Evolutionary conservation across 2,329 filamentous ascomycete species (phyloP).

Genomic region (Colletotrichum sojae): DNA sequence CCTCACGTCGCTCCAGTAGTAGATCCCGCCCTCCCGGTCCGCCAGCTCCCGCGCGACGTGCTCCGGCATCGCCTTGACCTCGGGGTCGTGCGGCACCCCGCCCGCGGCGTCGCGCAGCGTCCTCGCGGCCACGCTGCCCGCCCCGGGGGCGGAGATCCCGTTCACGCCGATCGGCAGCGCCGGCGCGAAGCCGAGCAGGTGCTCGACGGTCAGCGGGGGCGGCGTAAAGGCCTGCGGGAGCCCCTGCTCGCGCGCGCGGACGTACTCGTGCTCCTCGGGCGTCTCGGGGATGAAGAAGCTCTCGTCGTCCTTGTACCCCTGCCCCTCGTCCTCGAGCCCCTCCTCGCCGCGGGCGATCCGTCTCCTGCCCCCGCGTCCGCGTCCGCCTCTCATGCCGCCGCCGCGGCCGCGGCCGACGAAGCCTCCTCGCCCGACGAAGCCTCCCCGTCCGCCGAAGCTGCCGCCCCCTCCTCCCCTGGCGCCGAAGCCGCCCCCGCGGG

Average conservation of each 20-base stretch:
- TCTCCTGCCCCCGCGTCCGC: slow-evolving; percentile 43
- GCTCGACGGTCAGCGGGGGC: background rate
- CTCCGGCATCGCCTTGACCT: slow-evolving; percentile 39
- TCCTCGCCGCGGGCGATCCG: slow-evolving; percentile 38
- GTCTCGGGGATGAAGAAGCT: slow-evolving; percentile 40
- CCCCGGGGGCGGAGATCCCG: background rate
- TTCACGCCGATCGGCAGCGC: slow-evolving; percentile 46
- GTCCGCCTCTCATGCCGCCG: background rate
- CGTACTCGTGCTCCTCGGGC: slow-evolving; percentile 46
- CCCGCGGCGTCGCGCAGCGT: slow-evolving; percentile 4
- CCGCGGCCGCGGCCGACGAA: slow-evolving; percentile 17
- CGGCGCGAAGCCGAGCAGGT: slow-evolving; percentile 44
- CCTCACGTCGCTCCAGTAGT: slow-evolving; percentile 43
- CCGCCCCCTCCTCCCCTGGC: slow-evolving; percentile 27
- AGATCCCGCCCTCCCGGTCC: slow-evolving; percentile 9
- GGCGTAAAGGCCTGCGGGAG: slow-evolving; percentile 47
- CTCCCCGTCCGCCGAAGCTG: slow-evolving; percentile 34
- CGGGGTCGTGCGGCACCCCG: background rate
- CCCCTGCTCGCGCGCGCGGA: slow-evolving; percentile 44
- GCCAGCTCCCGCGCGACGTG: slow-evolving; percentile 51
- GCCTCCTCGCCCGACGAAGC: slow-evolving; percentile 32
- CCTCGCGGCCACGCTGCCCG: background rate
- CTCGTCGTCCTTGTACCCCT: slow-evolving; percentile 26
- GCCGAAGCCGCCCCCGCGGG: slow-evolving; percentile 22
- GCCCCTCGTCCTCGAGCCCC: slow-evolving; percentile 25